phyloP scores from a whole-genome alignment of 805 yeast species.

The Candida pini region DNA sequence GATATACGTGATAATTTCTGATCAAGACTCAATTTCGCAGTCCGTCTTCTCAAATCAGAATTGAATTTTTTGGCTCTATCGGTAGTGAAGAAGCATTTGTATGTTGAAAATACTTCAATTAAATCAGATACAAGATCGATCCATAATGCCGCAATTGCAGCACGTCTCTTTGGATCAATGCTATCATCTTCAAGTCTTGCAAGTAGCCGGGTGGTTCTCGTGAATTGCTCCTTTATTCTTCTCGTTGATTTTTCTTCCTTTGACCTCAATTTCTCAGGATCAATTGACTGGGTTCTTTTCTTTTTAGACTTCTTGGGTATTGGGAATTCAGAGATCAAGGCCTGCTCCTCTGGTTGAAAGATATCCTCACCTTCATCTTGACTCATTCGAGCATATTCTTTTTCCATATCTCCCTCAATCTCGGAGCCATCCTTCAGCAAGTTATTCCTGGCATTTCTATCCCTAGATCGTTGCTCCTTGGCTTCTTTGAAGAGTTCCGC shows the following conservation, averaged over 20 bases:
- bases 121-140: conserved; percentile 75
- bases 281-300: conserved; percentile 16
- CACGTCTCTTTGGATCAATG: conserved; percentile 32
- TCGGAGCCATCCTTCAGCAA: conserved; percentile 16
- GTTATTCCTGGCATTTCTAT: conserved; percentile 23
- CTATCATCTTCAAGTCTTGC: conserved; percentile 38
- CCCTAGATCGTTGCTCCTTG: conserved; percentile 32
- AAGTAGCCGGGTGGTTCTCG: conserved; percentile 45
- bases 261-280: conserved; percentile 23
- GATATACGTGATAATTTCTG: conserved; percentile 67
- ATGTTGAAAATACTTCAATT: conserved; percentile 75
- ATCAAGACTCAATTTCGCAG: conserved; percentile 59
- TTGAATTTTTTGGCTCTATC: conserved; percentile 67
- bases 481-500: conserved; percentile 50
- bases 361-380: conserved; percentile 14
- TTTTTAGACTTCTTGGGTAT: conserved; percentile 15
- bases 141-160: conserved; percentile 71
- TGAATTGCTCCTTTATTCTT: conserved; percentile 40
- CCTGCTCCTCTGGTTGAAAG: conserved; percentile 16
- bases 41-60: conserved; percentile 61
- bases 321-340: conserved; percentile 29
- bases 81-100: conserved; percentile 70
- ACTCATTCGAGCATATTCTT: conserved; percentile 14
- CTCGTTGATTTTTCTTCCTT: conserved; percentile 28
- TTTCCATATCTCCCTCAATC: conserved; percentile 10